Base-by-base conservation (phyloP, 495 filamentous ascomycete species). In the Aspergillus incahuasiensis region DNA sequence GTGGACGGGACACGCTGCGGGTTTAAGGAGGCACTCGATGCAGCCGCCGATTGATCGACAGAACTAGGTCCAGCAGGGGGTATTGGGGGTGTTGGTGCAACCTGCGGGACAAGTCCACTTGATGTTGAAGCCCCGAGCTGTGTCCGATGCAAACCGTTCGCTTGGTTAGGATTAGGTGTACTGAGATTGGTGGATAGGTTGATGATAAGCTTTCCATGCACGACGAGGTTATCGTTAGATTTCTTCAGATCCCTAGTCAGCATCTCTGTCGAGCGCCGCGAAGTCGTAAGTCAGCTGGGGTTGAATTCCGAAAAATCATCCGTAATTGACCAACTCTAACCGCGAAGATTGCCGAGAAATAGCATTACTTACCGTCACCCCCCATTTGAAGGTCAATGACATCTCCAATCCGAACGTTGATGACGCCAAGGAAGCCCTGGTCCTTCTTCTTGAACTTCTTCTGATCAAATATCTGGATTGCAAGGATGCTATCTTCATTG, bases 371-470 rank as follows among this genome's bases (percentile, higher is more conserved):
- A 98, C 94, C 91, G 76, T 98, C 94, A 54, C 90, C 89, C 40
- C 91, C 92, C 58, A 88, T 82, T 52, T 86, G 84, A 56, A 98
- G 71, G 68, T 97, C 94, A 48, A 98, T 89, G 35, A 92, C 87
- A 78, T 90, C 88, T 54, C 94, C 95, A 52, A 97, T 87, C 49
- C 91, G 87, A 55, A 97, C 87, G 69, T 98, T 98, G 61, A 98
- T 96, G 35, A 98, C 94, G 35, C 94, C 94, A 19, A 98, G 82
- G 63, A 98, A 98, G 1, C 94, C 94, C 69, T 98, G 94, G 64
- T 97, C 94, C 89, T 97, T 98, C 82, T 98, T 98, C 78, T 98
- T 98, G 78, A 97, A 98, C 72, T 98, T 98, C 79, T 97, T 97
- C 71, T 98, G 94, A 69, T 98, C 94, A 65, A 98, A 98, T 44